Percentiles rank a stretch among this genome's conserved stretches.
phyloP scores from a whole-genome alignment of 179 eudicot species.

The Beta macrorhiza region DNA sequence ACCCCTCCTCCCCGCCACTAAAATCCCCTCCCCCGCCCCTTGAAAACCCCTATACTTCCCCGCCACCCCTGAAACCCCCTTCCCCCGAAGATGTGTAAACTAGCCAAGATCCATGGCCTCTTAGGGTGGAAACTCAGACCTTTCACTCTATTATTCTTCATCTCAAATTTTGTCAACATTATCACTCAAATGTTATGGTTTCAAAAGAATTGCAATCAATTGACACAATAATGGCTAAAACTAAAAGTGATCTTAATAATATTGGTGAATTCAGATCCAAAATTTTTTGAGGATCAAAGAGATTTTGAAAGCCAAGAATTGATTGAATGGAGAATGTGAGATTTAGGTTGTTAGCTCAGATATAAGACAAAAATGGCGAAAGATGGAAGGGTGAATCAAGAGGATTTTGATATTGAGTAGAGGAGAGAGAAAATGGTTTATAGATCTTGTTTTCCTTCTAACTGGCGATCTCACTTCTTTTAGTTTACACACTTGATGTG shows the following conservation, averaged over 20 bases:
- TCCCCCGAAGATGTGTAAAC: slow-evolving; percentile 44
- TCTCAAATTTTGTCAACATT: slow-evolving; percentile 85
- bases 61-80: too few relatives aligned
- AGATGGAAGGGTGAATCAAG: slow-evolving; percentile 11
- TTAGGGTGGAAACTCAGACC: slow-evolving; percentile 75
- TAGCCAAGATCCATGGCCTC: slow-evolving; percentile 80
- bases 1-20: too few relatives aligned
- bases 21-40: too few relatives aligned
- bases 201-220: background rate
- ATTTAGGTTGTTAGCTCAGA: slow-evolving; percentile 18
- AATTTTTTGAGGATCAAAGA: background rate
- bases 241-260: background rate
- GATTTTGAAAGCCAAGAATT: slow-evolving; percentile 14
- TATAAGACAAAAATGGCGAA: slow-evolving; percentile 10
- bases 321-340: slow-evolving; percentile 3
- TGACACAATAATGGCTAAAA: background rate
- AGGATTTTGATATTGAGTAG: slow-evolving; percentile 7
- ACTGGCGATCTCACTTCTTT: slow-evolving; percentile 7
- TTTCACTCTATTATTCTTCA: slow-evolving; percentile 84
- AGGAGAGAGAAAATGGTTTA: background rate
- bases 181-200: background rate
- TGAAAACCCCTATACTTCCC: too few relatives aligned
- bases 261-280: background rate
- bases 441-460: slow-evolving; percentile 19
- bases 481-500: background rate